These are phyloP conservation scores for Phytophthora pluvialis DNA, from an alignment of 352 stramenopile genomes.

Conservation along the genomic window DNA sequence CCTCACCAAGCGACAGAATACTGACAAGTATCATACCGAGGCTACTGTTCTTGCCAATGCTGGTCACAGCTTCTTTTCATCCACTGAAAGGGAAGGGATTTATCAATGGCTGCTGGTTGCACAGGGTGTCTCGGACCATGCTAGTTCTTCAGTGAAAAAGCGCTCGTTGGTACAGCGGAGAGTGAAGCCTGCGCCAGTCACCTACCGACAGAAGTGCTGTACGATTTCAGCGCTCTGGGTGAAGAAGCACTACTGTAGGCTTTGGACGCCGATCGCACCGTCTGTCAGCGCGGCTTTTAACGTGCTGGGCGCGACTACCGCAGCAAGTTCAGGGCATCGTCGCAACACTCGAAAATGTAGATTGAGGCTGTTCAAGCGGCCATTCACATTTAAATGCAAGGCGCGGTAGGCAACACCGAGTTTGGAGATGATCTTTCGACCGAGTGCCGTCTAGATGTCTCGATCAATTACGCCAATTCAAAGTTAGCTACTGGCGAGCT, in stretches of 20 bases:
- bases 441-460: no score
- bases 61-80: conserved; percentile 28
- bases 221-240: conserved; percentile 21
- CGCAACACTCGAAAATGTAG: no score
- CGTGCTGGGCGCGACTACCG: no score
- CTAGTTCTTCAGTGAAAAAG: conserved; percentile 8
- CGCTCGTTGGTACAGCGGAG: not conserved
- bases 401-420: no score
- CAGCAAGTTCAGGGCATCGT: no score
- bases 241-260: not conserved
- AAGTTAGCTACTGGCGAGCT: no score
- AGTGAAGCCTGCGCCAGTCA: conserved; percentile 2
- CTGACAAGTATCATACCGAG: not conserved
- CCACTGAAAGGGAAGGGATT: conserved; percentile 17
- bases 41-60: conserved; percentile 18
- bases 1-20: no score
- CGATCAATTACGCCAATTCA: no score
- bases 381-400: no score
- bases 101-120: conserved; percentile 21
- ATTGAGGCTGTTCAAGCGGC: no score
- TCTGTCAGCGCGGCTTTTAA: no score
- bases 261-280: not conserved
- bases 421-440: no score
- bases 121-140: conserved; percentile 17
- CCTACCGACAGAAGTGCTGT: conserved; percentile 2